These are phyloP conservation scores for Tympanopsis confertula DNA, from an alignment of 2,329 filamentous ascomycete genomes.

Conservation along the genomic window DNA sequence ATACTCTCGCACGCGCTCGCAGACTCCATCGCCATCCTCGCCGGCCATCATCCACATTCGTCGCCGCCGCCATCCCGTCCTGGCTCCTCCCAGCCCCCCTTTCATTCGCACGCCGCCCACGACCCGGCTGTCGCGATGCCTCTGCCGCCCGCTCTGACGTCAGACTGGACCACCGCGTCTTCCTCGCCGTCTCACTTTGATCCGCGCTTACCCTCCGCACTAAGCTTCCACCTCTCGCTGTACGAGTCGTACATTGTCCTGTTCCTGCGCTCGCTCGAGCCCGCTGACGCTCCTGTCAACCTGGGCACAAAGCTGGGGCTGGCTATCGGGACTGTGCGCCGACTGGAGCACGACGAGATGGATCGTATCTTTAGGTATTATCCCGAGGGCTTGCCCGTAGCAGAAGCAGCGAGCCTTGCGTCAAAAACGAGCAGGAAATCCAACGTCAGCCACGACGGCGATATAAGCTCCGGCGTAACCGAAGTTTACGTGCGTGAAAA, in stretches of 20 bases:
- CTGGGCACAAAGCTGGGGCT: constrained; percentile 57
- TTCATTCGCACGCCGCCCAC: constrained; percentile 30
- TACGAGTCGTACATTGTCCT: constrained; percentile 61
- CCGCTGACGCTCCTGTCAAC: constrained; percentile 48
- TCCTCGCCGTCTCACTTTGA: constrained; percentile 13
- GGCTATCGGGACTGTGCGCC: constrained; percentile 53
- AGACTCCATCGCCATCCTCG: constrained; percentile 37
- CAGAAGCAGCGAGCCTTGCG: neutral
- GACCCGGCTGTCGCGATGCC: too few relatives aligned
- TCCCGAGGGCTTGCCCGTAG: neutral
- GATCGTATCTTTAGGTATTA: constrained; percentile 61
- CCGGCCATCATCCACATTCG: constrained; percentile 32
- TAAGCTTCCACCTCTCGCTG: constrained; percentile 66
- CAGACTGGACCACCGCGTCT: constrained; percentile 5
- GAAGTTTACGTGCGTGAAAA: constrained; percentile 85
- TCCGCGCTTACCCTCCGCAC: constrained; percentile 47
- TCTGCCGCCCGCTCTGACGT: neutral
- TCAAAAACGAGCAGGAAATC: constrained; percentile 1
- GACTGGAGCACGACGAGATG: constrained; percentile 68
- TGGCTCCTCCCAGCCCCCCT: constrained; percentile 31
- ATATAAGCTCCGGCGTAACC: neutral
- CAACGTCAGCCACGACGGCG: neutral
- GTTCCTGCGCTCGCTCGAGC: constrained; percentile 58
- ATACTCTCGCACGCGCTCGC: constrained; percentile 40
- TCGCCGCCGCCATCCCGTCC: constrained; percentile 18